These are phyloP conservation scores for Euclidium syriacum DNA, from an alignment of 345 rosid species.

Conservation along the genomic window DNA sequence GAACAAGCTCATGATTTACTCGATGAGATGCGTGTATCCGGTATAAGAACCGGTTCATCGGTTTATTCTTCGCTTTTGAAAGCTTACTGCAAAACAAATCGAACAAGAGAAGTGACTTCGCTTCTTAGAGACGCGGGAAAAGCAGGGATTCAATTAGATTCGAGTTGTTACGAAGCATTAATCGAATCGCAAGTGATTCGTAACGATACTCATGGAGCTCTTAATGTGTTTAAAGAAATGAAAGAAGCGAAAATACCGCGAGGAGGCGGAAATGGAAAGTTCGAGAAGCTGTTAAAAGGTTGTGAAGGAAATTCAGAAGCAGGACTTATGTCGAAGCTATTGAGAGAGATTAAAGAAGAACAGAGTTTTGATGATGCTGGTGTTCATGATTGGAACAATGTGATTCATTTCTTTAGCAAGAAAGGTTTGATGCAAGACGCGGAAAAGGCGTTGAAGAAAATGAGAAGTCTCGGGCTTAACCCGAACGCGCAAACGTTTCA, in stretches of 20 bases:
- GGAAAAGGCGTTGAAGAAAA: slow-evolving; percentile 79
- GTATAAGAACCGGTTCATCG: slow-evolving; percentile 64
- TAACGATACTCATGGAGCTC: slow-evolving; percentile 72
- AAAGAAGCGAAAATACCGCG: slow-evolving; percentile 58
- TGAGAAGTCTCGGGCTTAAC: slow-evolving; percentile 72
- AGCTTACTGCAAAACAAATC: slow-evolving; percentile 70
- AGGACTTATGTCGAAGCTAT: slow-evolving; percentile 77
- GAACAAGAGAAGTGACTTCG: slow-evolving; percentile 49
- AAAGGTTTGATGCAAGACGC: slow-evolving; percentile 95
- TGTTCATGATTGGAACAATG: slow-evolving; percentile 88
- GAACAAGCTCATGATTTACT: slow-evolving; percentile 92
- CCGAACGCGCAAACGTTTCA: slow-evolving; percentile 97
- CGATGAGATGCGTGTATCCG: slow-evolving; percentile 81
- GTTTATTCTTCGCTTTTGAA: slow-evolving; percentile 63
- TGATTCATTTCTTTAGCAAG: slow-evolving; percentile 82
- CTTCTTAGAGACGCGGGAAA: slow-evolving; percentile 78
- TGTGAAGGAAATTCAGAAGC: slow-evolving; percentile 60
- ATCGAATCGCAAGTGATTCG: slow-evolving; percentile 56
- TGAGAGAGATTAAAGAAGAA: slow-evolving; percentile 75
- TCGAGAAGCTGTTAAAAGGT: slow-evolving; percentile 60
- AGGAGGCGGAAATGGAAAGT: slow-evolving; percentile 52
- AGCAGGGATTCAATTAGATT: slow-evolving; percentile 88
- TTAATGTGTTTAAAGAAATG: slow-evolving; percentile 73
- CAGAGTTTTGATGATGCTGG: slow-evolving; percentile 65
- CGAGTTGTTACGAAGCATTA: slow-evolving; percentile 67